These are phyloP conservation scores for Beauveria sp. DNA, from an alignment of 2,329 filamentous ascomycete genomes.

Conservation along the genomic window DNA sequence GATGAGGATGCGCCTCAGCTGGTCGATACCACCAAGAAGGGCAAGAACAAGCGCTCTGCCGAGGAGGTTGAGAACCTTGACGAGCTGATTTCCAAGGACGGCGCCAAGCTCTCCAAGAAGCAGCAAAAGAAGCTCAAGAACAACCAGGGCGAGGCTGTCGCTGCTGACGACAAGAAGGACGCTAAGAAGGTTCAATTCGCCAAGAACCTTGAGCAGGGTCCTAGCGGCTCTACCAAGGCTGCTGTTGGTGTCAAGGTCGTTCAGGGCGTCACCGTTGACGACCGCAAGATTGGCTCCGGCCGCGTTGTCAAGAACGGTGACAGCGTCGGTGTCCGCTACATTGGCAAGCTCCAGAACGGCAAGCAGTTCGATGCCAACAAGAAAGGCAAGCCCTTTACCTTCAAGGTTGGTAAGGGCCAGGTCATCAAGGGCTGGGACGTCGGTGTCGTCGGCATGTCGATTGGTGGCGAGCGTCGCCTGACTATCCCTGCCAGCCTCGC, in stretches of 20 bases:
- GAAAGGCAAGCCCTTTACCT: slow-evolving; percentile 94
- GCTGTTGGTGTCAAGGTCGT: slow-evolving; percentile 68
- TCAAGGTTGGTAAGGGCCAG: slow-evolving; percentile 89
- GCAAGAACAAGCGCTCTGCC: slow-evolving; percentile 91
- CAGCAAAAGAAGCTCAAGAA: slow-evolving; percentile 98
- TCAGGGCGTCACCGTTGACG: slow-evolving; percentile 85
- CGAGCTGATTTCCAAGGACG: slow-evolving; percentile 74
- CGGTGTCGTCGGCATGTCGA: slow-evolving; percentile 83
- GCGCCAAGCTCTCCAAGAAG: slow-evolving; percentile 85
- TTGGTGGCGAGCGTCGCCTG: slow-evolving; percentile 88
- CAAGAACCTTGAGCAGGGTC: slow-evolving; percentile 96
- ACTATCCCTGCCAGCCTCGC: slow-evolving; percentile 80
- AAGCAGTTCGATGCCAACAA: slow-evolving; percentile 98
- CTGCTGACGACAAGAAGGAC: slow-evolving; percentile 50
- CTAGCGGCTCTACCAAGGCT: slow-evolving; percentile 61
- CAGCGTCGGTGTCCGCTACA: slow-evolving; percentile 91
- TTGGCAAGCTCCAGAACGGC: slow-evolving; percentile 90
- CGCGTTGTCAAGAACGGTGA: slow-evolving; percentile 83
- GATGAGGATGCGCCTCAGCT: slow-evolving; percentile 66
- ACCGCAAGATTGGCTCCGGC: slow-evolving; percentile 86
- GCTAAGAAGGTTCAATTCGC: slow-evolving; percentile 99
- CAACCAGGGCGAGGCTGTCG: slow-evolving; percentile 85
- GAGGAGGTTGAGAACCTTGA: slow-evolving; percentile 75
- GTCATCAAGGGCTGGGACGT: slow-evolving; percentile 99
- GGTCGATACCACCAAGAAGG: slow-evolving; percentile 49